phyloP scores from a whole-genome alignment of 2,329 filamentous ascomycete species.

The Fonsecaea nubica region DNA sequence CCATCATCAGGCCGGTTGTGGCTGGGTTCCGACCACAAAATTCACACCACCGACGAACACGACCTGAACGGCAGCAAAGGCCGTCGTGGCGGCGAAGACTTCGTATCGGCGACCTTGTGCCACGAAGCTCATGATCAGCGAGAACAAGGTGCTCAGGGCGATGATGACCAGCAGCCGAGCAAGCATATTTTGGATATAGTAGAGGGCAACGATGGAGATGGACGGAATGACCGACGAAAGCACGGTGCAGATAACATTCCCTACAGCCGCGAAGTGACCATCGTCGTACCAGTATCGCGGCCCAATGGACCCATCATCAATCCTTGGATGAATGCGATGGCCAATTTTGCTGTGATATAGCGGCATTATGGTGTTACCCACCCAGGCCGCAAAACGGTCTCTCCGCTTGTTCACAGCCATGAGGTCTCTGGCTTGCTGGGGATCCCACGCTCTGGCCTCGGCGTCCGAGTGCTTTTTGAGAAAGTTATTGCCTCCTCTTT shows the following conservation, averaged over 20 bases:
- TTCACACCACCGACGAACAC: slow-evolving; percentile 13
- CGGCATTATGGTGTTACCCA: slow-evolving; percentile 8
- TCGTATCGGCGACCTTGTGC: slow-evolving; percentile 14
- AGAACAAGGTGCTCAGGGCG: slow-evolving; percentile 16
- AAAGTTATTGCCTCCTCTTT: slow-evolving; percentile 17
- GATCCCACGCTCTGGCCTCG: slow-evolving; percentile 20
- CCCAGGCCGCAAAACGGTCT: slow-evolving; percentile 20
- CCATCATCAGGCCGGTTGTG: too few relatives aligned
- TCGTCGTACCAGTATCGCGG: slow-evolving; percentile 13
- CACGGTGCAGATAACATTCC: slow-evolving; percentile 20
- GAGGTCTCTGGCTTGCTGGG: slow-evolving; percentile 4
- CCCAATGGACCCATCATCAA: slow-evolving; percentile 5
- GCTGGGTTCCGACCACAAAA: too few relatives aligned
- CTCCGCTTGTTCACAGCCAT: slow-evolving; percentile 13
- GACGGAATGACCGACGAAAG: slow-evolving; percentile 18
- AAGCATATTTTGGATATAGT: slow-evolving; percentile 16
- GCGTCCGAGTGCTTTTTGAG: neutral
- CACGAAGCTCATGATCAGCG: slow-evolving; percentile 18
- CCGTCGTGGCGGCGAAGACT: slow-evolving; percentile 21
- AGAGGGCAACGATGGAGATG: slow-evolving; percentile 19
- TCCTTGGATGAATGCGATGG: slow-evolving; percentile 21
- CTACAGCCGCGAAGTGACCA: slow-evolving; percentile 3
- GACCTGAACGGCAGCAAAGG: slow-evolving; percentile 17
- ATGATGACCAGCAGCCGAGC: slow-evolving; percentile 20
- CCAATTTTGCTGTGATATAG: slow-evolving; percentile 10